phyloP scores from a whole-genome alignment of 176 grass and related monocot genomes.

The Miscanthus lutarioriparius region DNA sequence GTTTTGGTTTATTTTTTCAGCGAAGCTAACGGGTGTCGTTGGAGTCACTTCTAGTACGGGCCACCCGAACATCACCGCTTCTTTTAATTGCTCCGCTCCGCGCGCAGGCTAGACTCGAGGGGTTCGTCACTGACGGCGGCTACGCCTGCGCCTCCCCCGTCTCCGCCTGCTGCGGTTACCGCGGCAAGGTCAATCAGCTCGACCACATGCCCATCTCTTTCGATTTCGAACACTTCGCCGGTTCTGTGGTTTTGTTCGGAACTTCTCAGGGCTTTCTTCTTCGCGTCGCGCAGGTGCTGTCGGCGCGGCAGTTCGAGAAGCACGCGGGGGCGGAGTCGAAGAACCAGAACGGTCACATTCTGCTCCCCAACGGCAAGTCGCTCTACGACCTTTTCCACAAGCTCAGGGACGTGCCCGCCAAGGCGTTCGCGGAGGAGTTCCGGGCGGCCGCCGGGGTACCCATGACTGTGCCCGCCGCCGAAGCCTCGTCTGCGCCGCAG shows the following conservation, averaged over 20 bases:
- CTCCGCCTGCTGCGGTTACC: conserved; percentile 44
- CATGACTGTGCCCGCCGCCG: conserved; percentile 19
- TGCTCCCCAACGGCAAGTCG: neutral
- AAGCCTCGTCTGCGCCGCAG: conserved; percentile 5
- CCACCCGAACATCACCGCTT: neutral
- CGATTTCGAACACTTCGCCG: neutral
- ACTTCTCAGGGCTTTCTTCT: conserved; percentile 1
- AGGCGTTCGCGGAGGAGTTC: conserved; percentile 23
- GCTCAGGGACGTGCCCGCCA: conserved; percentile 30
- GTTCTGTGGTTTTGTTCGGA: neutral
- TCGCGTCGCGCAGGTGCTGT: conserved; percentile 36
- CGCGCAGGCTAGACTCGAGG: conserved; percentile 38
- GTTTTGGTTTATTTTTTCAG: no score
- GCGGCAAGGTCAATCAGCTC: conserved; percentile 27
- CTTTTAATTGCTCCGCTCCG: conserved; percentile 11
- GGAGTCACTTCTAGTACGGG: no score
- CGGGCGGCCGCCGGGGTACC: conserved; percentile 30
- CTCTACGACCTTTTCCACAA: conserved; percentile 47
- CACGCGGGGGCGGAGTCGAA: conserved; percentile 38
- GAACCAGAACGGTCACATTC: conserved; percentile 49
- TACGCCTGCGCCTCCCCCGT: conserved; percentile 51
- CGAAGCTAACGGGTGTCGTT: no score
- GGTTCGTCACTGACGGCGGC: conserved; percentile 42
- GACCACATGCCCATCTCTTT: neutral
- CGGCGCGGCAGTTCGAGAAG: conserved; percentile 56